Evolutionary conservation across 2,329 filamentous ascomycete genomes (phyloP).

Genomic region (Juglanconis sp.): DNA sequence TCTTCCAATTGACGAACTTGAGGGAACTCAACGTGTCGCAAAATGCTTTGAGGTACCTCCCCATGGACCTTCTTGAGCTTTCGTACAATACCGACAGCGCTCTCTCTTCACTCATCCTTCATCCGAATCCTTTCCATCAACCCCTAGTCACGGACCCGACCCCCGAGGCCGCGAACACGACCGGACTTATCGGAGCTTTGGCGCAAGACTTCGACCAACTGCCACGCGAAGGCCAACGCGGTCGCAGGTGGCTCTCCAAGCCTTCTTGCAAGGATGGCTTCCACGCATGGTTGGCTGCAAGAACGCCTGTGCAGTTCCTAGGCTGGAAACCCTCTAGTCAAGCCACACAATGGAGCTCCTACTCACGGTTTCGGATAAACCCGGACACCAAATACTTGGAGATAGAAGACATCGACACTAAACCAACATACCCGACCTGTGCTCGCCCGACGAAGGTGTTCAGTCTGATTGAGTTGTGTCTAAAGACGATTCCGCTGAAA

Average conservation of each 20-base stretch:
- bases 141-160: constrained; percentile 13
- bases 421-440: neutral
- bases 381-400: constrained; percentile 7
- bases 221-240: neutral
- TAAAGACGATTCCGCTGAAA: constrained; percentile 44
- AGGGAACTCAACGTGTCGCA: constrained; percentile 63
- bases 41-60: constrained; percentile 59
- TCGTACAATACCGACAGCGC: constrained; percentile 39
- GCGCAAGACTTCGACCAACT: neutral
- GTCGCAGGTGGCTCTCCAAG: neutral
- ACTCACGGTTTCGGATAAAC: constrained; percentile 24
- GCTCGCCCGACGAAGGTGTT: constrained; percentile 32
- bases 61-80: constrained; percentile 59
- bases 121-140: constrained; percentile 62
- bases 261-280: neutral
- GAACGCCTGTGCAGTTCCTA: constrained; percentile 17
- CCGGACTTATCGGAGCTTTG: neutral
- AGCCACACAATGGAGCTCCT: constrained; percentile 21
- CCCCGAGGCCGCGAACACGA: neutral
- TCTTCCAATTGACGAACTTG: constrained; percentile 57
- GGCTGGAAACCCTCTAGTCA: neutral
- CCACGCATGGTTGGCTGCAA: neutral
- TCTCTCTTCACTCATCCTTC: constrained; percentile 51
- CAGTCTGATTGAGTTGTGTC: constrained; percentile 49
- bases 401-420: constrained; percentile 14